Conservation (phyloP, 768 basidiomycete genomes). For the Podaxis sp. region DNA sequence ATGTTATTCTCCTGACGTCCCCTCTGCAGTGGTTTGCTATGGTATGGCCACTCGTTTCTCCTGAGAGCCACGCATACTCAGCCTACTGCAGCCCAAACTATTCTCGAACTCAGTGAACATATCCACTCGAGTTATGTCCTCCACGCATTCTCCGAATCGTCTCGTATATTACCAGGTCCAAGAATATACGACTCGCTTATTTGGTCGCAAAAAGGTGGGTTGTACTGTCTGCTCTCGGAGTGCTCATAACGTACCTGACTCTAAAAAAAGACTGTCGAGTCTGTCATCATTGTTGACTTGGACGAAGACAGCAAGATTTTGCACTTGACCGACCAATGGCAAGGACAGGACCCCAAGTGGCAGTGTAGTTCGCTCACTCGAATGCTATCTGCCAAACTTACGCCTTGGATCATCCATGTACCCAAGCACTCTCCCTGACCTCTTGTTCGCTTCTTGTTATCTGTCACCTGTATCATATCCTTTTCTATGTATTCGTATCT, state of each 20-base stretch:
- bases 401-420: constrained; percentile 52
- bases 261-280: constrained; percentile 51
- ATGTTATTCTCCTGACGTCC: background rate
- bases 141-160: constrained; percentile 57
- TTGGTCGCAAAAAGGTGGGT: constrained; percentile 52
- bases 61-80: background rate
- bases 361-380: constrained; percentile 51
- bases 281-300: constrained; percentile 61
- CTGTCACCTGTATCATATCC: background rate
- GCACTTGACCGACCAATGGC: constrained; percentile 59
- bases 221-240: background rate
- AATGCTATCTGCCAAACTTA: constrained; percentile 47
- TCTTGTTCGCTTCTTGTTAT: background rate
- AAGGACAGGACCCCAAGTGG: constrained; percentile 49
- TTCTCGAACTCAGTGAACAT: constrained; percentile 51
- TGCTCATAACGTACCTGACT: background rate
- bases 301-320: constrained; percentile 66
- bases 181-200: constrained; percentile 55
- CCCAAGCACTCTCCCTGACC: constrained; percentile 35
- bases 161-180: constrained; percentile 60
- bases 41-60: constrained; percentile 9
- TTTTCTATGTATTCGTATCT: background rate
- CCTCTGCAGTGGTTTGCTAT: constrained; percentile 17
- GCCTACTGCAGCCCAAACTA: constrained; percentile 45
- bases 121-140: constrained; percentile 56